Evolutionary conservation across 495 filamentous ascomycete genomes (phyloP), one percentile per base, ranked within the genome.

Genomic region (Hyaloscypha finlandica): DNA sequence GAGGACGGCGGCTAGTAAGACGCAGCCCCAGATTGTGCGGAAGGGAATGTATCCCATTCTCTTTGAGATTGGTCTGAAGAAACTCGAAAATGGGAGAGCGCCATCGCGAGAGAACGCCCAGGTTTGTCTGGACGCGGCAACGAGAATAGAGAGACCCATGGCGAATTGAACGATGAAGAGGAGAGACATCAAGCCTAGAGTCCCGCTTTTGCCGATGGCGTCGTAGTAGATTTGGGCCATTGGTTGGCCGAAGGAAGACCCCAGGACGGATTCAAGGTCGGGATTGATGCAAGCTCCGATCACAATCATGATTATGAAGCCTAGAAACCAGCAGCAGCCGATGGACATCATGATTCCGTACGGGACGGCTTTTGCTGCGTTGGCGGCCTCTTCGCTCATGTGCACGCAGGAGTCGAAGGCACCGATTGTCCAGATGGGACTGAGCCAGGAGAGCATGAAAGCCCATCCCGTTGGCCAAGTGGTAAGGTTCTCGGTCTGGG

Each of bases 351-450:
- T 75, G 52, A 89, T 89, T 3, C 87, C 87, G 64, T 86, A 74
- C 0, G 88, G 87, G 9, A 89, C 87, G 8, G 87, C 86, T 37
- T 79, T 83, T 0, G 85, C 78, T 14, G 87, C 87, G 76, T 90
- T 87, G 8, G 81, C 78, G 6, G 86, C 87, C 69, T 90, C 88
- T 71, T 90, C 88, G 51, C 79, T 83, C 81, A 89, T 89, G 73
- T 89, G 86, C 4, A 80, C 74, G 59, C 76, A 80, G 25, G 62
- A 70, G 66, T 80, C 77, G 61, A 80, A 80, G 1, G 68, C 81
- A 0, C 86, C 87, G 66, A 90, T 88, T 0, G 86, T 88, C 88
- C 88, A 90, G 59, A 90, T 89, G 0, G 88, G 87, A 16, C 76
- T 80, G 6, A 90, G 76, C 88, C 88, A 90, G 8, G 84, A 73